Percentiles rank a stretch among this genome's conserved stretches.
phyloP scores from a whole-genome alignment of 2,329 filamentous ascomycete genomes.

The Phaeosphaeria sp. region DNA sequence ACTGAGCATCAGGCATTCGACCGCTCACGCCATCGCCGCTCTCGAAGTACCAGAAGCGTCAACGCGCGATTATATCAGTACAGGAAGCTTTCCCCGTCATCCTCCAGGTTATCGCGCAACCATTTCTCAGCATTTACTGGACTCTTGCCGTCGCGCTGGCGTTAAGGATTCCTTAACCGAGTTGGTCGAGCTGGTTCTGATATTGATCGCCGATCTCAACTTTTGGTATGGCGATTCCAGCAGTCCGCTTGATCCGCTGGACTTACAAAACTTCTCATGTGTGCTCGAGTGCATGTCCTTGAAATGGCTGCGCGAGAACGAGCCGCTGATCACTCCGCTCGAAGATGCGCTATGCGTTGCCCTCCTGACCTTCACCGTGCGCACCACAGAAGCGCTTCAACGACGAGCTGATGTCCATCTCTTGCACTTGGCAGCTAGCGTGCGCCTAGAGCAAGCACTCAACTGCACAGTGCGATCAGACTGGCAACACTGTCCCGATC shows the following conservation, averaged over 20 bases:
- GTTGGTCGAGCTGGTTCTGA: conserved; percentile 36
- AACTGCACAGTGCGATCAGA: conserved; percentile 40
- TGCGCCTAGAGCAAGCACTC: conserved; percentile 43
- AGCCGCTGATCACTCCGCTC: conserved; percentile 32
- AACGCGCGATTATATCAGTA: conserved; percentile 37
- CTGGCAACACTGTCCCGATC: conserved; percentile 42
- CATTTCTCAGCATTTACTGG: conserved; percentile 37
- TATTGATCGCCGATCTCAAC: conserved; percentile 46
- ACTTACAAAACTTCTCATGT: conserved; percentile 47
- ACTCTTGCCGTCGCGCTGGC: conserved; percentile 37
- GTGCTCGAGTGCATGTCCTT: conserved; percentile 42
- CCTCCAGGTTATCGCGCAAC: conserved; percentile 37
- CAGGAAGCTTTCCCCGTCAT: conserved; percentile 35
- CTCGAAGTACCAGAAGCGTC: conserved; percentile 43
- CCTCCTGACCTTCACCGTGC: conserved; percentile 46
- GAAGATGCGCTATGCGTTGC: conserved; percentile 47
- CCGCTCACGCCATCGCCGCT: conserved; percentile 45
- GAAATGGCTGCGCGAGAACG: conserved; percentile 39
- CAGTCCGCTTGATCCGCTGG: conserved; percentile 41
- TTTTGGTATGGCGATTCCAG: conserved; percentile 40
- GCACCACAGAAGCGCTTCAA: conserved; percentile 43
- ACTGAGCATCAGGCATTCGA: conserved; percentile 50
- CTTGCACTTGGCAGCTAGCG: conserved; percentile 42
- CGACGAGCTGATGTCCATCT: conserved; percentile 30
- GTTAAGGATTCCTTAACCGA: conserved; percentile 37